Evolutionary conservation across 139 green algal genomes (phyloP).

Genomic region (Cymbomonas tetramitiformis): DNA sequence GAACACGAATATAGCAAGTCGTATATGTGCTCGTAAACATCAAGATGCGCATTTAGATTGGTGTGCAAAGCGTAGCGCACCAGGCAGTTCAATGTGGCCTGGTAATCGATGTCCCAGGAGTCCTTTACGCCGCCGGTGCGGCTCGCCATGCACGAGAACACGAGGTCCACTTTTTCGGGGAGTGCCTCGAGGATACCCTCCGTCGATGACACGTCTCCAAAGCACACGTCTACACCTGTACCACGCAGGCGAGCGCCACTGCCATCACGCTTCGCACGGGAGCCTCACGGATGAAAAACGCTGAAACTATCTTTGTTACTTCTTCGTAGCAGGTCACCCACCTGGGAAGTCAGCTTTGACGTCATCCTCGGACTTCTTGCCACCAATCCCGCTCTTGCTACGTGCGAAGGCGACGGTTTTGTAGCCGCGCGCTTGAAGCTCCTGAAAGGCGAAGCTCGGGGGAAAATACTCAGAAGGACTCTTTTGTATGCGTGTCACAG

Average conservation of each 20-base stretch:
- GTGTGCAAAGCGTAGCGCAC: too few species aligned
- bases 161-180: conserved; percentile 66
- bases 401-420: conserved; percentile 64
- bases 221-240: conserved; percentile 69
- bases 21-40: too few species aligned
- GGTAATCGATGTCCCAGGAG: conserved; percentile 92
- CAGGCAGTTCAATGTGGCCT: conserved; percentile 80
- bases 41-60: too few species aligned
- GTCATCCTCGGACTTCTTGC: conserved; percentile 63
- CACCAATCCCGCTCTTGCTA: conserved; percentile 75
- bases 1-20: too few species aligned
- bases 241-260: too few species aligned
- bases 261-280: too few species aligned
- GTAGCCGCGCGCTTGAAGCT: conserved; percentile 16
- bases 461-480: background rate
- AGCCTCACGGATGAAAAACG: too few species aligned
- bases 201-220: conserved; percentile 65
- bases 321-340: too few species aligned
- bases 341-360: conserved; percentile 55
- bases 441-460: background rate
- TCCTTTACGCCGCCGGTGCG: conserved; percentile 76
- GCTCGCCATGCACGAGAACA: conserved; percentile 88
- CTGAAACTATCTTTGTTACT: too few species aligned
- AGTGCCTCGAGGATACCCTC: conserved; percentile 47
- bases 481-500: conserved; percentile 46